Evolutionary conservation across 331 rosid genomes (phyloP), one percentile per base, ranked within the genome.

Genomic region (Saraca asoca): DNA sequence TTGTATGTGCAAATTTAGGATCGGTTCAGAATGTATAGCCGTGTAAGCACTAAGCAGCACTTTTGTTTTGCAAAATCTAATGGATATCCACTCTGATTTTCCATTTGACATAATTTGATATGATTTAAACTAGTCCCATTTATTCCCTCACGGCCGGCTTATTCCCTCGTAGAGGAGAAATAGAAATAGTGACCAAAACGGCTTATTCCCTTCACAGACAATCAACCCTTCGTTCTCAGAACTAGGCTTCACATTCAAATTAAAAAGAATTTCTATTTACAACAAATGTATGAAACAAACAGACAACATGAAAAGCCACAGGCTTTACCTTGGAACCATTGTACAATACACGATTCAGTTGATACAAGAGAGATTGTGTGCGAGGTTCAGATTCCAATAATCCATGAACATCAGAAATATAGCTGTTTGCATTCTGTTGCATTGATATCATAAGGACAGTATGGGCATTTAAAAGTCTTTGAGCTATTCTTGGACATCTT

Each of bases 401-500:
- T 31, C 37, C 67, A 58, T 12, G 56, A 48, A 64, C 60, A 76
- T 88, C 89, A 88, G 70, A 91, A 77, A 74, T 69, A 14, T 31
- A 91, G 83, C 70, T 68, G 88, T 79, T 34, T 87, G 80, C 95
- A 90, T 20, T 52, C 82, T 18, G 58, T 60, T 31, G 91, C 82
- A 14, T 87, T 85, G 5, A 88, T 64, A 76, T 88, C 96, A 43
- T 68, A 57, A 24, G 97, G 97, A 52, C 96, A 93, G 55, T 86
- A 90, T 0, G 98, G 98, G 58, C 98, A 93, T 82, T 90, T 86
- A 62, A 93, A 93, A 7, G 80, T 10, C 78, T 79, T 90, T 19
- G 96, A 76, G 78, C 85, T 53, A 55, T 88, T 90, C 79, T 86
- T 93, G 18, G 98, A 90, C 91, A 93, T 93, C 95, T 85, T 93